Conservation (phyloP, 176 grass and related monocot genomes). For the Poa pratensis region DNA sequence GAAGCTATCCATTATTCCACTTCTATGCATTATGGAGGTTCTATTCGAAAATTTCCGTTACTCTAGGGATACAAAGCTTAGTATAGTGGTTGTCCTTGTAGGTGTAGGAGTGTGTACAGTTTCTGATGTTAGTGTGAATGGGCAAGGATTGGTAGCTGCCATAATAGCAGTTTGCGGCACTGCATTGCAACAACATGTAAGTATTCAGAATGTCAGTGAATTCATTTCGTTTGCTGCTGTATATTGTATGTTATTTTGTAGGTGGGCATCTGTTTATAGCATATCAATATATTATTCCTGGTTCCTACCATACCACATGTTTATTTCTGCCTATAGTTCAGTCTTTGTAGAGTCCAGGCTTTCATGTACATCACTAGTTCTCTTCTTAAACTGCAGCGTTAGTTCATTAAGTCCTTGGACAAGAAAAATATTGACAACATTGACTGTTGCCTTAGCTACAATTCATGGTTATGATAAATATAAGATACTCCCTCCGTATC, state of each 20-base stretch:
- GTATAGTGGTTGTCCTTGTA: conserved; percentile 61
- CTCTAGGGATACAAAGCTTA: conserved; percentile 61
- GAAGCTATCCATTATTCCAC: conserved; percentile 58
- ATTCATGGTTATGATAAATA: conserved; percentile 12
- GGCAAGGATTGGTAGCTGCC: conserved; percentile 46
- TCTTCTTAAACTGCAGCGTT: conserved; percentile 11
- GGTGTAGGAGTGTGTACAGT: conserved; percentile 65
- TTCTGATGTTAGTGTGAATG: conserved; percentile 66
- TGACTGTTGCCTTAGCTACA: not conserved
- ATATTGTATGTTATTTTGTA: not conserved
- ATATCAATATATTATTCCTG: conserved; percentile 10
- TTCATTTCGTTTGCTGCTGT: not conserved
- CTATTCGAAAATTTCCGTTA: conserved; percentile 57
- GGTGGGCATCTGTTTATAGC: not conserved
- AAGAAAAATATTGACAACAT: conserved; percentile 2
- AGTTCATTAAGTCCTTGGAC: conserved; percentile 6
- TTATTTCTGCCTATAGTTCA: conserved; percentile 3
- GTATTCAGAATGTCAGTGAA: conserved; percentile 36
- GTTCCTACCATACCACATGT: not conserved
- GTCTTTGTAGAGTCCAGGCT: not conserved
- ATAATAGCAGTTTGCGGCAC: conserved; percentile 59
- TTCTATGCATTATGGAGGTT: conserved; percentile 59
- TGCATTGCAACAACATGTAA: conserved; percentile 61
- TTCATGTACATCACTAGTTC: not conserved
- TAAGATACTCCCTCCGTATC: too few species aligned